phyloP scores from a whole-genome alignment of 441 rosid species.

The Viola pubescens region DNA sequence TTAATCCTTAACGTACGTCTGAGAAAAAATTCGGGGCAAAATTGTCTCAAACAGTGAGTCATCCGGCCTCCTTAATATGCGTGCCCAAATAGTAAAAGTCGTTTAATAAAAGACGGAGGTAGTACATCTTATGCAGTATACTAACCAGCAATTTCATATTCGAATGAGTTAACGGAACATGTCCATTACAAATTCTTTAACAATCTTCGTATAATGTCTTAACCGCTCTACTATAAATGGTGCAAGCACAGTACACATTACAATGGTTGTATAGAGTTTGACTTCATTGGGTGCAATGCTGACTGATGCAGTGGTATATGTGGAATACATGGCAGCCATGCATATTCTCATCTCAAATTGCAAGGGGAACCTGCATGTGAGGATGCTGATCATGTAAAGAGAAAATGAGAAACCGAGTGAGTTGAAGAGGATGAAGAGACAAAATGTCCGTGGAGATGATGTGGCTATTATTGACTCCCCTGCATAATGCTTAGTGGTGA shows the following conservation, averaged over 20 bases:
- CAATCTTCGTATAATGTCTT: neutral
- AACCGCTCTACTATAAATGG: neutral
- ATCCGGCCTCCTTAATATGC: no score
- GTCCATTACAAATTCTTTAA: neutral
- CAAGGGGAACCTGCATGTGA: conserved; percentile 24
- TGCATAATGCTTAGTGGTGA: conserved; percentile 17
- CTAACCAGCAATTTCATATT: neutral
- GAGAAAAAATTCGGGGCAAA: no score
- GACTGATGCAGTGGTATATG: conserved; percentile 27
- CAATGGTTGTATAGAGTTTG: neutral
- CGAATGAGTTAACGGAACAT: neutral
- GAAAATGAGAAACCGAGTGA: conserved; percentile 37
- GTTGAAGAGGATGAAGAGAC: conserved; percentile 26
- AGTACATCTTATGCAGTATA: neutral
- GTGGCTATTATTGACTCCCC: conserved; percentile 1
- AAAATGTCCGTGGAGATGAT: neutral
- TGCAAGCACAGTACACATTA: neutral
- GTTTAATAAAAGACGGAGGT: no score
- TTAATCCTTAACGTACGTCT: no score
- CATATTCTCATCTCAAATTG: conserved; percentile 34
- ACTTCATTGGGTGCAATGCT: conserved; percentile 19
- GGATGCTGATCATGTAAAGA: conserved; percentile 31
- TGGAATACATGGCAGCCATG: conserved; percentile 24
- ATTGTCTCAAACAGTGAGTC: no score
- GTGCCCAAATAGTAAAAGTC: no score